Percentiles rank a stretch among this genome's conserved stretches.
These are phyloP conservation scores for Neckera pumila DNA, from an alignment of 225 moss, liverwort and hornwort species.

Conservation along the genomic window DNA sequence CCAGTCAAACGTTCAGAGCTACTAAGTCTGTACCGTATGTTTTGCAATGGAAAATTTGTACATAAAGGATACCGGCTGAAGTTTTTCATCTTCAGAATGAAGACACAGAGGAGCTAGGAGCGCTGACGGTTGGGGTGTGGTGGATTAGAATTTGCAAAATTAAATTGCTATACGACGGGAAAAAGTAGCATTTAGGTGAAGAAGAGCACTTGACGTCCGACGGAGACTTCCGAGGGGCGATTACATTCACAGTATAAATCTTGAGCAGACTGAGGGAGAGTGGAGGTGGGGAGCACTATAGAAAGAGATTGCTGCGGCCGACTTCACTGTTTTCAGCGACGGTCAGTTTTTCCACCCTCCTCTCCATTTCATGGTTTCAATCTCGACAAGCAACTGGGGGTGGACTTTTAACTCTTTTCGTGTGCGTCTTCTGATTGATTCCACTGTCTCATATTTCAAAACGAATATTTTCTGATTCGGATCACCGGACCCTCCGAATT, in stretches of 20 bases:
- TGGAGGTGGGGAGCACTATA: neutral
- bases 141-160: neutral
- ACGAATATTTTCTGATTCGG: neutral
- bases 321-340: neutral
- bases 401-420: neutral
- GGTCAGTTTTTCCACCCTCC: constrained; percentile 4
- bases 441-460: neutral
- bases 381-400: neutral
- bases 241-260: neutral
- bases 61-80: neutral
- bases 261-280: neutral
- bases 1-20: neutral
- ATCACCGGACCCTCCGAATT: neutral
- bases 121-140: neutral
- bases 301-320: neutral
- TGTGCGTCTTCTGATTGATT: neutral
- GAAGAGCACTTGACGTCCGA: neutral
- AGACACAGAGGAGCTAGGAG: neutral
- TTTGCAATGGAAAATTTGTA: constrained; percentile 5
- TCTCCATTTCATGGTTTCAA: neutral
- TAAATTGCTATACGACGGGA: neutral
- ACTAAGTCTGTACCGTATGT: neutral
- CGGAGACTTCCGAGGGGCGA: neutral
- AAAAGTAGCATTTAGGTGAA: neutral
- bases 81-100: neutral